These are phyloP conservation scores for Candolleomyces aberdarensis DNA, from an alignment of 768 basidiomycete genomes.

Conservation along the genomic window DNA sequence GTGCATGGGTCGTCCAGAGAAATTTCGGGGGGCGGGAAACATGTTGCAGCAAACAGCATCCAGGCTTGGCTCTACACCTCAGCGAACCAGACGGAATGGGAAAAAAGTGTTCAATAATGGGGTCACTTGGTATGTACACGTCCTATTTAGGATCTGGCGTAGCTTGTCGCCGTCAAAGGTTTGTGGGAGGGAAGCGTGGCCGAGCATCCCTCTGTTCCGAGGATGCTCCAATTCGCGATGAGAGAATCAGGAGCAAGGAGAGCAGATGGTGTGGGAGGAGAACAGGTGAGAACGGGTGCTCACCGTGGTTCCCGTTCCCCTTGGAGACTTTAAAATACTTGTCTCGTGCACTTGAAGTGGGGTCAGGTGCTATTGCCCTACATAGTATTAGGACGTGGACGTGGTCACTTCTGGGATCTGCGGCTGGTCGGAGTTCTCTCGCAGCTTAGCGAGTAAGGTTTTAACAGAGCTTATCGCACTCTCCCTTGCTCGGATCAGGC, in stretches of 20 bases:
- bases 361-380: not conserved
- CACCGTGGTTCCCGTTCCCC: too few relatives aligned
- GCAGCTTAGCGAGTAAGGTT: constrained; percentile 35
- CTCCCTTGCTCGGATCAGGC: constrained; percentile 68
- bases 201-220: not conserved
- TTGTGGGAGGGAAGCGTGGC: not conserved
- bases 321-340: too few relatives aligned
- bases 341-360: too few relatives aligned
- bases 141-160: not conserved
- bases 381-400: not conserved
- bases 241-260: not conserved
- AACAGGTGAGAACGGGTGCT: not conserved
- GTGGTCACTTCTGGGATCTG: not conserved
- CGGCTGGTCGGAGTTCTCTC: not conserved
- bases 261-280: not conserved
- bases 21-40: too few relatives aligned
- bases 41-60: too few relatives aligned
- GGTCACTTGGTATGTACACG: not conserved
- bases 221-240: not conserved
- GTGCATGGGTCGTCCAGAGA: not conserved
- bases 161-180: not conserved
- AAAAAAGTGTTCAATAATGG: not conserved
- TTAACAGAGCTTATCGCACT: constrained; percentile 64
- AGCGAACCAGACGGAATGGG: not conserved
- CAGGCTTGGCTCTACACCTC: not conserved